Conservation (phyloP, 1,284 basidiomycete species). For the Athelia psychrophila region DNA sequence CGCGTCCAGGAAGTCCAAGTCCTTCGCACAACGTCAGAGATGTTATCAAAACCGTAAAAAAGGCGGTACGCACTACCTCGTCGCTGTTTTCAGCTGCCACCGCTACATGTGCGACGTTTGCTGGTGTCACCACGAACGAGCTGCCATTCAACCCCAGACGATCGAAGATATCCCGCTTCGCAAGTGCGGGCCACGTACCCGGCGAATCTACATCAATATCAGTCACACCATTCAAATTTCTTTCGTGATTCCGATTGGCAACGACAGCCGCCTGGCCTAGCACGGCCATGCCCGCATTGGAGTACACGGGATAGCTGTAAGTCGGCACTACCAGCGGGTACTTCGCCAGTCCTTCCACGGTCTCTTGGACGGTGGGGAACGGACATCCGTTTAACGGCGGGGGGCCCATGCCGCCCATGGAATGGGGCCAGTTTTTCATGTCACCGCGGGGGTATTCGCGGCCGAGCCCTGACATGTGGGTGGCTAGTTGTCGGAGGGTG, state of each 20-base stretch:
- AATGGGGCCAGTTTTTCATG: constrained; percentile 17
- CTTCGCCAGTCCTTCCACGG: constrained; percentile 14
- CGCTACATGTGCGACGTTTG: constrained; percentile 25
- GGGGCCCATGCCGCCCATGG: constrained; percentile 20
- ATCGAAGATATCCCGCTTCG: constrained; percentile 40
- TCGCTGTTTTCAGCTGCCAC: constrained; percentile 27
- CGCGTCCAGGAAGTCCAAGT: constrained; percentile 35
- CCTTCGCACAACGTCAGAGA: constrained; percentile 17
- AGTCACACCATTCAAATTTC: constrained; percentile 1
- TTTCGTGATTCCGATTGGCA: constrained; percentile 14
- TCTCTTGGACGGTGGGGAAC: constrained; percentile 15
- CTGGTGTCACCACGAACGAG: constrained; percentile 28
- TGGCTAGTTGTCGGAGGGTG: constrained; percentile 23
- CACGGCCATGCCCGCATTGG: constrained; percentile 22
- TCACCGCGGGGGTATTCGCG: constrained; percentile 23
- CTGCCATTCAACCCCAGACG: constrained; percentile 38
- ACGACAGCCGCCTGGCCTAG: constrained; percentile 18
- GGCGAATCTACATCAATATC: not conserved
- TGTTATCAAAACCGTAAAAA: not conserved
- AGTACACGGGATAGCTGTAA: constrained; percentile 23
- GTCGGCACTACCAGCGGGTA: constrained; percentile 19
- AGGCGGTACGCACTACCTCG: constrained; percentile 23
- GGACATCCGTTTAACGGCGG: constrained; percentile 22
- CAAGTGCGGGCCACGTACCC: constrained; percentile 16
- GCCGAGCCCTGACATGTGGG: constrained; percentile 25